Evolutionary conservation across 2,329 filamentous ascomycete species (phyloP).

Genomic region (Aspergillus piperis): DNA sequence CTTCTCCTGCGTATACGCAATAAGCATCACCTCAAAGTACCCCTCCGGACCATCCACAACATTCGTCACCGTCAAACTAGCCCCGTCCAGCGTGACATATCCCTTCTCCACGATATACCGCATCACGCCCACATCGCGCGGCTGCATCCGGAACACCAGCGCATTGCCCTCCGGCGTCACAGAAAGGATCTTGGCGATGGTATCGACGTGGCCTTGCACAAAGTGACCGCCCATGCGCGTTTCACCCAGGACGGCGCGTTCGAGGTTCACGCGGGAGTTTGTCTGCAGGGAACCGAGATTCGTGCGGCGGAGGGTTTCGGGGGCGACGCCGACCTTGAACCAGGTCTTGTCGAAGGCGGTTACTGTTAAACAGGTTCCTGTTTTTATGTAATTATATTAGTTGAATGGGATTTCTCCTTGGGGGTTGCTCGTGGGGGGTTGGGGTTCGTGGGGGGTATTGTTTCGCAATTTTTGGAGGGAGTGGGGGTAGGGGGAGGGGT

Average conservation of each 20-base stretch:
- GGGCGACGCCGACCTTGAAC: constrained; percentile 93
- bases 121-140: constrained; percentile 68
- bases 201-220: constrained; percentile 96
- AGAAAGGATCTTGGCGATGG: constrained; percentile 72
- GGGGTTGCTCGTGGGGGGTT: no score
- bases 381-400: not conserved
- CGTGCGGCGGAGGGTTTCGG: constrained; percentile 92
- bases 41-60: constrained; percentile 78
- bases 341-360: constrained; percentile 64
- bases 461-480: not conserved
- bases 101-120: constrained; percentile 95
- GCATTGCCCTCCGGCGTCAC: constrained; percentile 85
- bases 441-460: not conserved
- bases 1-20: constrained; percentile 92
- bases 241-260: constrained; percentile 84
- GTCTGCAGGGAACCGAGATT: constrained; percentile 77
- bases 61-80: constrained; percentile 86
- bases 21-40: constrained; percentile 95
- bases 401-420: no score
- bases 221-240: constrained; percentile 98
- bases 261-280: constrained; percentile 78
- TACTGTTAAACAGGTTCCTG: constrained; percentile 84
- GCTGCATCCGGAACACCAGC: constrained; percentile 79
- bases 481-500: not conserved
- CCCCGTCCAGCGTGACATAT: constrained; percentile 90